A percentile compares a stretch with the other conserved stretches of the same genome.
Conservation (phyloP, 257 asterid species). For the Coffea canephora region DNA sequence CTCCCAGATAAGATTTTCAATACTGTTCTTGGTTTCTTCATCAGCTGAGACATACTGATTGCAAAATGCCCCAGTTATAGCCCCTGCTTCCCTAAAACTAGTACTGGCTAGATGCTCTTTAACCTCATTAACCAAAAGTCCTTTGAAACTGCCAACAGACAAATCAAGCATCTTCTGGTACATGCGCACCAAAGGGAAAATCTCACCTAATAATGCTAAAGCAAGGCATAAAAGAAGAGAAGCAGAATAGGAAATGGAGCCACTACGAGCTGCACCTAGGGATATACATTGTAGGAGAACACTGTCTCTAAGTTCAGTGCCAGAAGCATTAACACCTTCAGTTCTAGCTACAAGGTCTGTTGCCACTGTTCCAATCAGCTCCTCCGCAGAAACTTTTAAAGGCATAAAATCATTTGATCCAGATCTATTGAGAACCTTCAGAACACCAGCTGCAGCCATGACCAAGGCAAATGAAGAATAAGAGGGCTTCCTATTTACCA, state of each 20-base stretch:
- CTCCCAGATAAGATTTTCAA: conserved; percentile 75
- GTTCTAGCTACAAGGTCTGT: conserved; percentile 37
- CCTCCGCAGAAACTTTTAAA: conserved; percentile 52
- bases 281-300: conserved; percentile 63
- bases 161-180: conserved; percentile 42
- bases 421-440: conserved; percentile 61
- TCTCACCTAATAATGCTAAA: conserved; percentile 57
- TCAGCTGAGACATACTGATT: conserved; percentile 69
- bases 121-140: conserved; percentile 38
- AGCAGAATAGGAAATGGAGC: conserved; percentile 49
- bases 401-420: conserved; percentile 50
- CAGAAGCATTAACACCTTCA: conserved; percentile 22
- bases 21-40: conserved; percentile 46
- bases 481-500: conserved; percentile 43
- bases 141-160: conserved; percentile 34
- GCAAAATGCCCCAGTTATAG: conserved; percentile 74
- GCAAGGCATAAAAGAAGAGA: conserved; percentile 58
- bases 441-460: conserved; percentile 82
- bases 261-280: conserved; percentile 74
- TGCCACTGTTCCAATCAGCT: conserved; percentile 48
- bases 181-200: conserved; percentile 67
- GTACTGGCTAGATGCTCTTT: conserved; percentile 50
- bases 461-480: conserved; percentile 57
- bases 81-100: conserved; percentile 85
- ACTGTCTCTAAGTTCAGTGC: conserved; percentile 28